Evolutionary conservation across 1,284 basidiomycete genomes (phyloP).

Genomic region (Apiotrichum gamsii): DNA sequence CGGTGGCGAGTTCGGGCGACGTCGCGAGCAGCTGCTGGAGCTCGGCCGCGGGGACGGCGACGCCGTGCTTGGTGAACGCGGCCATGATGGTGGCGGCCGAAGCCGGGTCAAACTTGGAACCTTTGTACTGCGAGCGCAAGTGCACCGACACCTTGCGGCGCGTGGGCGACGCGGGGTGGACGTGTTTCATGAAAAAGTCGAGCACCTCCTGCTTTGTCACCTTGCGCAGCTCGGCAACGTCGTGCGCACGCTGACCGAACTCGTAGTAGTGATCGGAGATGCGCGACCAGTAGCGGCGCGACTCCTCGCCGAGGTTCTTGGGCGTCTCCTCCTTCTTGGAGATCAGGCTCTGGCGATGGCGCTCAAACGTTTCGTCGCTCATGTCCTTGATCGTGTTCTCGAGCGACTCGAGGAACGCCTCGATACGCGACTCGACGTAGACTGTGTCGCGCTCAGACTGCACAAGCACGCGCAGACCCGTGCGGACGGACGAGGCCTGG

Average conservation of each 20-base stretch:
- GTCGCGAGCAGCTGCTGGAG: constrained; percentile 50
- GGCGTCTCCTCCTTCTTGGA: constrained; percentile 64
- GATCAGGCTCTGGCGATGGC: constrained; percentile 59
- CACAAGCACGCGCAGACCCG: constrained; percentile 79
- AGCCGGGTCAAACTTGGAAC: constrained; percentile 56
- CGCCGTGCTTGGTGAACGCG: constrained; percentile 53
- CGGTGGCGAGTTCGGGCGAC: constrained; percentile 52
- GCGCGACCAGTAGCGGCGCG: constrained; percentile 60
- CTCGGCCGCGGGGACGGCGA: constrained; percentile 53
- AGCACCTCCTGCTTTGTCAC: constrained; percentile 73
- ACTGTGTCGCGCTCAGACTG: constrained; percentile 80
- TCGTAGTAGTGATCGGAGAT: constrained; percentile 71
- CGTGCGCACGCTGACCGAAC: constrained; percentile 62
- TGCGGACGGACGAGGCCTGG: constrained; percentile 53
- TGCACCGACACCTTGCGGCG: constrained; percentile 79
- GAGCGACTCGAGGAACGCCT: constrained; percentile 74
- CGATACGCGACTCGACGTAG: constrained; percentile 84
- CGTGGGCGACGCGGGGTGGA: constrained; percentile 63
- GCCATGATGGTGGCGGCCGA: constrained; percentile 62
- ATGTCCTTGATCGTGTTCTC: constrained; percentile 56
- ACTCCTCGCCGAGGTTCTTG: constrained; percentile 66
- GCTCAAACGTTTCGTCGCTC: constrained; percentile 58
- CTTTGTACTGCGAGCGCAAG: constrained; percentile 56
- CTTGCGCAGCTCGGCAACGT: constrained; percentile 58
- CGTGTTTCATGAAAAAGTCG: constrained; percentile 62